Base-by-base conservation (phyloP, 2,329 filamentous ascomycete genomes). In the Phaeophleospora eucalypticola region DNA sequence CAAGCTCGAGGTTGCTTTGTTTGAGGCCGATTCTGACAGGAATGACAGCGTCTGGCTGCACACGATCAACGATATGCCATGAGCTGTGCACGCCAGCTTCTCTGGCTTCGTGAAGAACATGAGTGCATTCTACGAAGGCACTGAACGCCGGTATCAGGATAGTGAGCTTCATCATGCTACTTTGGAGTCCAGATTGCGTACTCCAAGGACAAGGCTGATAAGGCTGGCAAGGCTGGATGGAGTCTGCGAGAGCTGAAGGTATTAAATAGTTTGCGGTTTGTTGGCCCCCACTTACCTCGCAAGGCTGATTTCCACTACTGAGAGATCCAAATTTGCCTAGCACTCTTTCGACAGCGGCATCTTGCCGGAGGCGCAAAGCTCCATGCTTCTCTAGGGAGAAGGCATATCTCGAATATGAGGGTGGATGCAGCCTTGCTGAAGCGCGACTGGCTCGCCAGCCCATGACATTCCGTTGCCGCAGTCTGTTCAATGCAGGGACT, bases 21-120 rank as follows among this genome's bases (percentile, higher is more conserved):
- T 39, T 53, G 21, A 61, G 43, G 4, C 43, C 59, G 36, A 60
- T 61, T 7, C 56, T 45, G 4, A 62, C 16, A 0, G 57, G 58
- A n/a, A 62, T 54, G 21, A 68, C 59, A 0, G 66, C 57, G 45
- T 64, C 53, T 15, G 57, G 45, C 19, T 67, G 57, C 19, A 72
- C 56, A 27, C 65, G 66, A 35, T 61, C 50, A n/a, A 60, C 56
- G 45, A 64, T 65, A 10, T 61, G 48, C 69, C 69, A 71, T 34
- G 33, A 45, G 9, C 19, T 24, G 7, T 40, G 16, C 24, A 15
- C 10, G 21, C 41, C 12, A 19, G 3, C 15, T 15, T 2, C 12
- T 40, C 47, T 36, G 14, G 49, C 48, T 35, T 59, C 58, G 32
- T 60, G 56, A 4, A 59, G 14, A 19, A 56, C 52, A 43, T 58